Evolutionary conservation across 495 filamentous ascomycete genomes (phyloP).

Genomic region (Podospora conica): DNA sequence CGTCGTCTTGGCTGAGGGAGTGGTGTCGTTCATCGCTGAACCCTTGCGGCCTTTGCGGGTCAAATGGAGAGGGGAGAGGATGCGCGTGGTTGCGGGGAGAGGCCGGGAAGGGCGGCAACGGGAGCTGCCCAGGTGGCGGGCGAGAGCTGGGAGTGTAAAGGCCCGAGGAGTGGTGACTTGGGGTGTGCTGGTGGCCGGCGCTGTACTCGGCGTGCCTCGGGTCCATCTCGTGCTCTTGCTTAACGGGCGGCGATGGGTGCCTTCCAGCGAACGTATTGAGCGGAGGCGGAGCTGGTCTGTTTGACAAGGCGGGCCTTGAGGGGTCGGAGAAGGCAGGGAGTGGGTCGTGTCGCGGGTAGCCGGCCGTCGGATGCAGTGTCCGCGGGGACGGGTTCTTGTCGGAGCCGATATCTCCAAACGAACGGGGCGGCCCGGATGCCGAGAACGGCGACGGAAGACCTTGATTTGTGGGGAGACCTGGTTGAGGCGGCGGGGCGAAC

Average conservation of each 20-base stretch:
- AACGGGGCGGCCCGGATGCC: conserved; percentile 18
- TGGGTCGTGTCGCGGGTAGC: conserved; percentile 25
- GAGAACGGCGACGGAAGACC: conserved; percentile 32
- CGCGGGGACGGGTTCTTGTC: conserved; percentile 34
- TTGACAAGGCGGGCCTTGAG: conserved; percentile 21
- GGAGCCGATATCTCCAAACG: conserved; percentile 22
- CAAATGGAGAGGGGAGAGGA: conserved; percentile 35
- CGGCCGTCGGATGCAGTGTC: conserved; percentile 25
- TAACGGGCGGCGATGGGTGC: conserved; percentile 27
- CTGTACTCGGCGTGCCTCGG: conserved; percentile 25
- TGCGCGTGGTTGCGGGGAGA: conserved; percentile 35
- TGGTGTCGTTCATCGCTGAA: conserved; percentile 37
- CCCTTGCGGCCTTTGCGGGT: conserved; percentile 31
- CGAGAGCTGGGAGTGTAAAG: conserved; percentile 35
- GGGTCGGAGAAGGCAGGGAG: conserved; percentile 33
- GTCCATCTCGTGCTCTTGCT: conserved; percentile 24
- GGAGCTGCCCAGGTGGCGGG: conserved; percentile 34
- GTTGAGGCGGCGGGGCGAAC: conserved; percentile 32
- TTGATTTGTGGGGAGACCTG: conserved; percentile 17
- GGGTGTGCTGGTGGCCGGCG: conserved; percentile 21
- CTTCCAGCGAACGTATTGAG: conserved; percentile 26
- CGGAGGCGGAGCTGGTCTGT: conserved; percentile 27
- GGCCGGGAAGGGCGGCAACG: conserved; percentile 38
- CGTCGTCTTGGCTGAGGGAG: conserved; percentile 24
- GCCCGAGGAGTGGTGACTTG: conserved; percentile 25